Evolutionary conservation across 371 early-diverging fungal species (phyloP), one percentile per base, ranked within the genome.

Genomic region (Racocetra persica): DNA sequence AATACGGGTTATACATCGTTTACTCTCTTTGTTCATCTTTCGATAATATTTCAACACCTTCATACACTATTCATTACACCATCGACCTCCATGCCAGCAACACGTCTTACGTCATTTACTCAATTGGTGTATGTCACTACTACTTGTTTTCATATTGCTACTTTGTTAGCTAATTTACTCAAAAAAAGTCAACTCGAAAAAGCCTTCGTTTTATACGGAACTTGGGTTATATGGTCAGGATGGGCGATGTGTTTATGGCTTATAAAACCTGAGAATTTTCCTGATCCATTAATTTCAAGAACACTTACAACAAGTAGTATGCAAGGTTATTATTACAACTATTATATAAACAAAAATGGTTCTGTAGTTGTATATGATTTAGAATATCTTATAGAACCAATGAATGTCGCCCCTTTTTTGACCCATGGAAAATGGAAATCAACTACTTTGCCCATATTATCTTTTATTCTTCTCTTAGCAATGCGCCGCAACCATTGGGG

Each of bases 401-500:
- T 85, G 67, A 83, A 84, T n/a, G 63, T 84, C 55, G 81, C 85
- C 0, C 84, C 85, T 16, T 85, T 85, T 75, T 81, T 85, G 18
- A 54, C 55, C n/a, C 74, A 74, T 28, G 54, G 28, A 82, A 83
- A 81, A 83, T 84, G 80, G 84, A 84, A 82, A 81, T 80, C 80
- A 66, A 83, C 54, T 71, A 82, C 83, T 59, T 83, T 85, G 80
- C 85, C 85, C 11, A 82, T 85, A 41, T 80, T 71, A 13, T 84
- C 84, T 1, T 92, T 92, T 67, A 86, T 90, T 85, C 77, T 88
- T 0, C 63, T 92, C 36, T 82, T 92, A 77, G 66, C 90, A n/a
- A 90, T 90, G 80, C 85, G 92, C 55, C 82, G 92, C 69, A 89
- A 90, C 83, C 90, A 90, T 11, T 92, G 92, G 92, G 92, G 92